phyloP scores from a whole-genome alignment of 805 yeast species.

The Debaryomyces hansenii region DNA sequence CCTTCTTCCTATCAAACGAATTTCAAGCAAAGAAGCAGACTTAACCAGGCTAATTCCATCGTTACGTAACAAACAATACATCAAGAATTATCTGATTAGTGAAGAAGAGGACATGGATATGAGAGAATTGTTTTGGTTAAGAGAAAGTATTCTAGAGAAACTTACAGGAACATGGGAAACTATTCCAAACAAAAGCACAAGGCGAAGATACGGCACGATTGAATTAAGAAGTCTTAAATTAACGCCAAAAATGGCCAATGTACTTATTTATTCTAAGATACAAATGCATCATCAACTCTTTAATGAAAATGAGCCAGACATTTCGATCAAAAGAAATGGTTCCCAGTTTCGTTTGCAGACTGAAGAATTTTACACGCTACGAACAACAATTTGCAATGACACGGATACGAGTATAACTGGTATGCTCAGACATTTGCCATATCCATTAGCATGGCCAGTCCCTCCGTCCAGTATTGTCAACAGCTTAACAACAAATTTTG shows the following conservation, averaged over 20 bases:
- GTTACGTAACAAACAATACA: constrained; percentile 66
- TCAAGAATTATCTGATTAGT: constrained; percentile 53
- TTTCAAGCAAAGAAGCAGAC: constrained; percentile 42
- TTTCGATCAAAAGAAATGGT: constrained; percentile 20
- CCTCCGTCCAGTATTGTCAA: constrained; percentile 2
- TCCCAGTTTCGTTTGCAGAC: constrained; percentile 31
- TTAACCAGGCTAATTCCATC: constrained; percentile 66
- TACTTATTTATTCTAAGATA: constrained; percentile 51
- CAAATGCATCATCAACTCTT: constrained; percentile 35
- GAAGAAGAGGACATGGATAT: constrained; percentile 57
- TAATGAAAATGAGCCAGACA: constrained; percentile 12
- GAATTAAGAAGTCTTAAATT: constrained; percentile 69
- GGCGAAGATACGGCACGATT: constrained; percentile 51
- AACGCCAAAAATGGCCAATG: constrained; percentile 57
- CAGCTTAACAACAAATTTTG: constrained; percentile 5
- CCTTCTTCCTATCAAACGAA: constrained; percentile 67
- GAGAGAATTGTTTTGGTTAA: constrained; percentile 77
- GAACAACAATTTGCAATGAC: constrained; percentile 51
- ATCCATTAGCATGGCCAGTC: constrained; percentile 18
- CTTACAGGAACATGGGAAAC: constrained; percentile 69
- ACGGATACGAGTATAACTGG: constrained; percentile 47
- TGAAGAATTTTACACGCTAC: constrained; percentile 54
- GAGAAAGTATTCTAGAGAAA: constrained; percentile 59
- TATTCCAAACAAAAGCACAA: constrained; percentile 7
- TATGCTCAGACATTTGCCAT: constrained; percentile 59